These are phyloP conservation scores for Yarrowia hollandica DNA, from an alignment of 805 yeast species.

Conservation along the genomic window DNA sequence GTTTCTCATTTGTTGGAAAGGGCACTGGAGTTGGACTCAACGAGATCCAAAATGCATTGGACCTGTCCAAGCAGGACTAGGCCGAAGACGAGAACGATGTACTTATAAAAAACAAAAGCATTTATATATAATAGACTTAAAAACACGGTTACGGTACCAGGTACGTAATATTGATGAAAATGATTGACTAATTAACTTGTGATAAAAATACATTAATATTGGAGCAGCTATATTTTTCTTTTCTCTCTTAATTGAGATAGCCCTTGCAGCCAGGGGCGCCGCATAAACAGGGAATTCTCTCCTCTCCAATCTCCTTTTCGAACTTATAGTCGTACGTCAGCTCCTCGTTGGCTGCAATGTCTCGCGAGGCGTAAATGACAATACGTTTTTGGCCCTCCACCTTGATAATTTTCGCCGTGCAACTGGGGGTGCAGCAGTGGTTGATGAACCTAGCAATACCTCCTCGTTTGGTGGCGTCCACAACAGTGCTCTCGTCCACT, in stretches of 20 bases:
- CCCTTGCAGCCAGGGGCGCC: conserved; percentile 96
- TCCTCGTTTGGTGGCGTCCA: conserved; percentile 96
- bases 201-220: conserved; percentile 26
- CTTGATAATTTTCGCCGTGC: conserved; percentile 93
- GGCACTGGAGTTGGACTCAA: conserved; percentile 12
- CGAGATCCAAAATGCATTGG: conserved; percentile 18
- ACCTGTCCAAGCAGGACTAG: conserved; percentile 13
- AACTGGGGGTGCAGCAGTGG: conserved; percentile 96
- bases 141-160: too few relatives aligned
- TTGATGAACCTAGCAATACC: conserved; percentile 92
- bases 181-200: neutral
- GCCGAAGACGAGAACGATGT: too few relatives aligned
- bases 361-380: conserved; percentile 89
- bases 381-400: conserved; percentile 93
- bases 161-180: too few relatives aligned
- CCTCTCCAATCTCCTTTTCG: conserved; percentile 87
- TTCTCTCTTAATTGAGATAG: conserved; percentile 67
- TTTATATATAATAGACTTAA: too few relatives aligned
- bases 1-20: conserved; percentile 21
- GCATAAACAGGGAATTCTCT: conserved; percentile 86
- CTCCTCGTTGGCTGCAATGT: conserved; percentile 76
- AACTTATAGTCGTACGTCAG: conserved; percentile 95
- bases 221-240: too few relatives aligned
- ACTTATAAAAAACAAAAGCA: neutral
- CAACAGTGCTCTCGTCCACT: conserved; percentile 89